Evolutionary conservation across 1,284 basidiomycete genomes (phyloP), one percentile per base, ranked within the genome.

Genomic region (Fomitopsis palustris): DNA sequence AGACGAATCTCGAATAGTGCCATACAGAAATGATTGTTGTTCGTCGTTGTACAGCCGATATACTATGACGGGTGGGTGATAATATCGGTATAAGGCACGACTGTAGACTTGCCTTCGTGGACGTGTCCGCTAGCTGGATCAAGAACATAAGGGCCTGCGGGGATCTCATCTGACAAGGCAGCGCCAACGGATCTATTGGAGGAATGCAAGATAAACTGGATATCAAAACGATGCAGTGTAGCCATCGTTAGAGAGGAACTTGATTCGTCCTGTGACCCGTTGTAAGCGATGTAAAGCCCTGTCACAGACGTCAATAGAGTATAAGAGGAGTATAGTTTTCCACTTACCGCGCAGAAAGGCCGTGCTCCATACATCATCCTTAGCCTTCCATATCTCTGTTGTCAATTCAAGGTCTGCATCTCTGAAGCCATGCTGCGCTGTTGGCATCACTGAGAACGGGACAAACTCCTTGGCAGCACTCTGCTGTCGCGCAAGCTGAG

Each of bases 11-110:
- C 70, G 64, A 2, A 71, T 62, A 10, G 67, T 69, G 17, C 71
- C 70, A 43, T 72, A 72, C 17, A 71, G 37, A 60, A 71, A 72
- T 1, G 71, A 62, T 42, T 71, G 70, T 37, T 70, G 63, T 55
- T 69, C 67, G 61, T 72, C 71, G 54, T 66, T 68, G 63, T 70
- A 72, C 12, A 72, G 47, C 5, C 69, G 68, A 54, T 61, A 68
- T 1, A 63, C 71, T 71, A 38, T 19, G 49, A 47, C 17, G n/a
- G n/a, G n/a, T n/a, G n/a, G n/a, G n/a, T n/a, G n/a, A 23, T 19
- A 17, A 4, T 5, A 21, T 39, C 7, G 42, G 25, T 21, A 38
- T 21, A 14, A n/a, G 7, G 39, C 27, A 47, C 10, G 4, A 27
- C 27, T 27, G 43, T 14, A 19, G 6, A 6, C 9, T 41, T 10